Evolutionary conservation across 2,329 filamentous ascomycete genomes (phyloP), one percentile per base, ranked within the genome.

Genomic region (Gaeumannomyces tritici): DNA sequence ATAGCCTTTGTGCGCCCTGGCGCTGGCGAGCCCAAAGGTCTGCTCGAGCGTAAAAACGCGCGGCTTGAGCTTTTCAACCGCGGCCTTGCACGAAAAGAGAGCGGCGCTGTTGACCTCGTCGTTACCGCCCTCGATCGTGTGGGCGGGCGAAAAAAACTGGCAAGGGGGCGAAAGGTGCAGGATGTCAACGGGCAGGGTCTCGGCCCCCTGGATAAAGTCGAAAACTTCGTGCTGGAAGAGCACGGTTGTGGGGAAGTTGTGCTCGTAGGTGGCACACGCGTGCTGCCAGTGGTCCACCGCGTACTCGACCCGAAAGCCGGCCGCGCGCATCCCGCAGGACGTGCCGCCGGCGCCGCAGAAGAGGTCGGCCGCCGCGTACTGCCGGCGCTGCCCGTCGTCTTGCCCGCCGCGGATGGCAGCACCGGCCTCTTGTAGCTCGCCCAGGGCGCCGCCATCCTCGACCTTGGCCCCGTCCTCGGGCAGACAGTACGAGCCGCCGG

Each of bases 131-230:
- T 73, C 66, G 0, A 79, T 71, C 0, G 89, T 93, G 64, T 96
- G 87, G 0, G 87, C 88, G 0, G 85, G 84, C 0, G 89, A 93
- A 71, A 87, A 93, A 2, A 82, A 84, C 67, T 93, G 89, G 62
- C 91, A 96, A 0, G 91, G 90, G 0, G 89, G 90, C 0, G 88
- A 91, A 0, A 92, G 73, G 66, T 96, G 91, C 0, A 90, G 74
- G 1, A 93, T 76, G 66, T 95, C 90, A 0, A 88, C 82, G 11
- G 61, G 65, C 2, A 72, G 69, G 0, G 73, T 66, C 0, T 65
- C 64, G 1, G 67, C 57, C 6, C 68, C 64, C 1, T 68, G 69
- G 31, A 85, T 75, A 60, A 88, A 86, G 2, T 81, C 72, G 42
- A 79, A 74, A 0, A 83, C 73, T 0, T 80, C 73, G 64, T 75